These are phyloP conservation scores for Amaranthus tricolor DNA, from an alignment of 179 eudicot genomes.

Conservation along the genomic window DNA sequence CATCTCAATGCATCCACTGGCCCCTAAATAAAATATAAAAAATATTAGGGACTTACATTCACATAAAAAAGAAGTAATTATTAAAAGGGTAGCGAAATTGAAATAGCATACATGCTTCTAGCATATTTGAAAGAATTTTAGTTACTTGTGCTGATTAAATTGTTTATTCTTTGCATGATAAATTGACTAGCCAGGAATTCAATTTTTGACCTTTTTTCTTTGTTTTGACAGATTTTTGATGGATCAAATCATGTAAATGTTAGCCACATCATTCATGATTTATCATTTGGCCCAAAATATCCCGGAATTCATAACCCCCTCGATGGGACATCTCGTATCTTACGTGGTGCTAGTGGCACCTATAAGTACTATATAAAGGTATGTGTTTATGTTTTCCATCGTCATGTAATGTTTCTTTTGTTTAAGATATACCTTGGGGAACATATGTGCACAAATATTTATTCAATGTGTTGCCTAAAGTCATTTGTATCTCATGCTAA, in stretches of 20 bases:
- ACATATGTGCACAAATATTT: no score
- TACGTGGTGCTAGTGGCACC: conserved; percentile 78
- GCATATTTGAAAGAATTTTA: conserved; percentile 9
- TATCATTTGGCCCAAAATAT: conserved; percentile 94
- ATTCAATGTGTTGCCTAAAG: not conserved
- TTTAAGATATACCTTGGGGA: not conserved
- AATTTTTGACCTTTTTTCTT: conserved; percentile 13
- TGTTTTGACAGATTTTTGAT: conserved; percentile 73
- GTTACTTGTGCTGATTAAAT: not conserved
- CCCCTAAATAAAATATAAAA: not conserved
- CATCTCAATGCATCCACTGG: not conserved
- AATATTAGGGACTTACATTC: no score
- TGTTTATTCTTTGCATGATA: conserved; percentile 3
- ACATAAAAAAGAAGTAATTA: not conserved
- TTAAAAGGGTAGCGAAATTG: conserved; percentile 3
- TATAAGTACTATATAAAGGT: conserved; percentile 98
- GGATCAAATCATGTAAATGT: conserved; percentile 88
- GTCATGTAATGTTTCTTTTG: conserved; percentile 12
- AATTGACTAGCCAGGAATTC: not conserved
- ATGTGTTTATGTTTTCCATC: conserved; percentile 8
- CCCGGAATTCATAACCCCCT: conserved; percentile 97
- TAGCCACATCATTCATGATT: conserved; percentile 89
- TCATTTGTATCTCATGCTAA: not conserved
- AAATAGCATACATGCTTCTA: conserved; percentile 1
- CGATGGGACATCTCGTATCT: conserved; percentile 69